phyloP scores from a whole-genome alignment of 805 yeast species.

The Kodamaea kaohsiungensis region DNA sequence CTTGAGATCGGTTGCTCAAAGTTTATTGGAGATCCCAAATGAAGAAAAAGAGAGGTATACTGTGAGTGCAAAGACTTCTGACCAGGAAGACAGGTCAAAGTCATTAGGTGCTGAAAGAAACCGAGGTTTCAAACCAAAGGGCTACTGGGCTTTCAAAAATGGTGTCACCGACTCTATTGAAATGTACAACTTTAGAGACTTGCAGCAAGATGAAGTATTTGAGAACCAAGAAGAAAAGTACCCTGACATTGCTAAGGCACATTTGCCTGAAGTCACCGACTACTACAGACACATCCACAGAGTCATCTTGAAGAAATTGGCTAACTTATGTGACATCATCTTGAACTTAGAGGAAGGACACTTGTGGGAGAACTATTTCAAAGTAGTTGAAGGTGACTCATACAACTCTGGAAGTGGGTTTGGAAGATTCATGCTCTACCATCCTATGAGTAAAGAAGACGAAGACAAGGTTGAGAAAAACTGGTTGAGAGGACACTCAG shows the following conservation, averaged over 20 bases:
- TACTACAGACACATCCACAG: constrained; percentile 25
- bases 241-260: constrained; percentile 26
- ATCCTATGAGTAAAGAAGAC: constrained; percentile 25
- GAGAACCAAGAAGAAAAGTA: constrained; percentile 20
- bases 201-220: constrained; percentile 24
- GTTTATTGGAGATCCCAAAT: constrained; percentile 40
- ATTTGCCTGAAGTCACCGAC: constrained; percentile 23
- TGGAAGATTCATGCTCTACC: constrained; percentile 33
- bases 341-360: constrained; percentile 31
- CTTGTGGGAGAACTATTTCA: constrained; percentile 30
- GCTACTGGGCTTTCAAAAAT: constrained; percentile 32
- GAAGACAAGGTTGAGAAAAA: constrained; percentile 25
- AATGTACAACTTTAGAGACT: constrained; percentile 28
- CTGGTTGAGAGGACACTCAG: constrained; percentile 34
- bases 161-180: constrained; percentile 30
- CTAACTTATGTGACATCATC: constrained; percentile 26
- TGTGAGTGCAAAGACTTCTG: constrained; percentile 41
- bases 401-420: constrained; percentile 29
- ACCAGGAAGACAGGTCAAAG: constrained; percentile 24
- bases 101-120: constrained; percentile 33
- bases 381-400: constrained; percentile 22
- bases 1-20: constrained; percentile 43
- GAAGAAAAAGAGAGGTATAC: constrained; percentile 38
- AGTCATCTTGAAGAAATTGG: constrained; percentile 23
- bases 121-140: constrained; percentile 31